Percentiles rank a stretch among this genome's conserved stretches.
Evolutionary conservation across 257 asterid species (phyloP).

Genomic region (Ilex aquifolium): DNA sequence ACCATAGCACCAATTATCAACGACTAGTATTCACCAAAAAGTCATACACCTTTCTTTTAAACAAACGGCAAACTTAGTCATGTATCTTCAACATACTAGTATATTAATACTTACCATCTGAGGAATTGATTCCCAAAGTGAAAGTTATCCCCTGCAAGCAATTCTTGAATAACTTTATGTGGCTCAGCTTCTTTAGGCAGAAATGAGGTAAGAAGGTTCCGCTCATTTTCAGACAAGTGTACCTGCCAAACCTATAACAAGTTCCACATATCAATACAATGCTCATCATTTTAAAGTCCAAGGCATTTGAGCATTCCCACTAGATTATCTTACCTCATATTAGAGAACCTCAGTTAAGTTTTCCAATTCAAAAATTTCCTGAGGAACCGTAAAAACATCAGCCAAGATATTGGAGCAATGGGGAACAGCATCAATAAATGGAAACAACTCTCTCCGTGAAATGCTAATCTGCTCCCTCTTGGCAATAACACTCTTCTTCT

Average conservation of each 20-base stretch:
- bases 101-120: slow-evolving; percentile 59
- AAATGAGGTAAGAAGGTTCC: slow-evolving; percentile 51
- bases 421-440: slow-evolving; percentile 46
- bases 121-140: slow-evolving; percentile 74
- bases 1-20: background rate
- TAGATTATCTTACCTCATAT: slow-evolving; percentile 44
- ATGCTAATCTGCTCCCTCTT: slow-evolving; percentile 85
- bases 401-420: slow-evolving; percentile 44
- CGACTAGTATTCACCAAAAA: background rate
- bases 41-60: too few relatives aligned
- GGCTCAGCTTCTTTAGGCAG: slow-evolving; percentile 62
- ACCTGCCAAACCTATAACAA: slow-evolving; percentile 79
- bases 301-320: slow-evolving; percentile 5
- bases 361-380: slow-evolving; percentile 57
- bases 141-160: slow-evolving; percentile 73
- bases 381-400: slow-evolving; percentile 73
- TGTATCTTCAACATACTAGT: slow-evolving; percentile 15
- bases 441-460: slow-evolving; percentile 56
- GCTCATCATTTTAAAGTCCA: background rate
- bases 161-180: slow-evolving; percentile 45
- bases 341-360: slow-evolving; percentile 59
- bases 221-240: slow-evolving; percentile 58
- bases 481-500: slow-evolving; percentile 67
- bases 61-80: background rate
- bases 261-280: slow-evolving; percentile 5